Evolutionary conservation across 1,284 basidiomycete species (phyloP).

Genomic region (Wolfiporia cocos): DNA sequence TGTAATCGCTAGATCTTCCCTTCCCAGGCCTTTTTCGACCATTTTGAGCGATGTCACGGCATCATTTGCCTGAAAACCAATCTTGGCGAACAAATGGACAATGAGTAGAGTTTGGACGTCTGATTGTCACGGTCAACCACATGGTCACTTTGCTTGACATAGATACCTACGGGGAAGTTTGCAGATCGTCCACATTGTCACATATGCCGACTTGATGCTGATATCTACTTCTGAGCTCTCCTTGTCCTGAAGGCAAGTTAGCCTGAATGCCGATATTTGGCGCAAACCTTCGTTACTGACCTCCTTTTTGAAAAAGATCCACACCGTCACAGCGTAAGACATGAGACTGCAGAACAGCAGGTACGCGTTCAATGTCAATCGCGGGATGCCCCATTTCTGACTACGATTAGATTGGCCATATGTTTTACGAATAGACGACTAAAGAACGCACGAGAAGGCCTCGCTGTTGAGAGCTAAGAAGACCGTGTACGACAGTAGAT

Average conservation of each 20-base stretch:
- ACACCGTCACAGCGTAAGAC: constrained; percentile 81
- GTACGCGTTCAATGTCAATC: constrained; percentile 79
- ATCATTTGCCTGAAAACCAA: constrained; percentile 96
- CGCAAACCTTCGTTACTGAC: constrained; percentile 29
- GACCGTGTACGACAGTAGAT: constrained; percentile 95
- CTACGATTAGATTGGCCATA: constrained; percentile 28
- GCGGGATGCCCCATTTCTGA: constrained; percentile 81
- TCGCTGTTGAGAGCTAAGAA: constrained; percentile 96
- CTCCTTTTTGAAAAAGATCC: constrained; percentile 92
- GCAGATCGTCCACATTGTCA: constrained; percentile 92
- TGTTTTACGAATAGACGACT: constrained; percentile 11
- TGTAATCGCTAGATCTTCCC: constrained; percentile 92
- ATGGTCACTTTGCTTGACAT: background rate
- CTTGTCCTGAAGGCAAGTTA: constrained; percentile 47
- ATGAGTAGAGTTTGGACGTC: constrained; percentile 89
- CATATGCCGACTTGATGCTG: constrained; percentile 88
- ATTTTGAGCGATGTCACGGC: constrained; percentile 91
- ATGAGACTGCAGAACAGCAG: constrained; percentile 83
- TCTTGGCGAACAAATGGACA: constrained; percentile 89
- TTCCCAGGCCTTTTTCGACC: constrained; percentile 93
- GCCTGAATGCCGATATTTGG: background rate
- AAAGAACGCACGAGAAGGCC: constrained; percentile 85
- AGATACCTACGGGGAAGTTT: constrained; percentile 74
- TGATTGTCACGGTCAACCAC: constrained; percentile 25
- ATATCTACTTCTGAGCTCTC: constrained; percentile 76